Conservation (phyloP, 805 yeast genomes). For the Candida cerambycidarum region DNA sequence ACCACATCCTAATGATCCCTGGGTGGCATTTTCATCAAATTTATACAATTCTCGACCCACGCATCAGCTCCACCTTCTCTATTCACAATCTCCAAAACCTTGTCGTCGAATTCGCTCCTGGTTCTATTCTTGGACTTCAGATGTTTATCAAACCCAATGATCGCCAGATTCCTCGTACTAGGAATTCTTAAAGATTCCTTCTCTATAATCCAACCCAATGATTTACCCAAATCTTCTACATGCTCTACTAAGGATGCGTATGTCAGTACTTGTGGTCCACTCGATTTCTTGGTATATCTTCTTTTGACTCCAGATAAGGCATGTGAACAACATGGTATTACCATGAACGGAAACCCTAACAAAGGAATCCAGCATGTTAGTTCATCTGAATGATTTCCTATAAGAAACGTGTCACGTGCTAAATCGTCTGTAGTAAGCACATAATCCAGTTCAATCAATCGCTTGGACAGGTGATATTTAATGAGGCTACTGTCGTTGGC, state of each 20-base stretch:
- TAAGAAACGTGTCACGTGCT: constrained; percentile 70
- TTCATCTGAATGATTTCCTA: constrained; percentile 95
- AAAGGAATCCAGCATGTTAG: constrained; percentile 94
- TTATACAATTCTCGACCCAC: constrained; percentile 82
- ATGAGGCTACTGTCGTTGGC: constrained; percentile 40
- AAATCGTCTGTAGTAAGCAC: constrained; percentile 62
- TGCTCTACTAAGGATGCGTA: constrained; percentile 87
- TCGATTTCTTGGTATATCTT: constrained; percentile 54
- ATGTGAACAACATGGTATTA: constrained; percentile 95
- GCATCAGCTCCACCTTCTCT: constrained; percentile 89
- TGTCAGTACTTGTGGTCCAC: constrained; percentile 45
- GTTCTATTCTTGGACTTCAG: constrained; percentile 23
- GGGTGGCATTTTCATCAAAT: constrained; percentile 67
- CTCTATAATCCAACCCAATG: constrained; percentile 82
- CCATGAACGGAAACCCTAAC: constrained; percentile 81
- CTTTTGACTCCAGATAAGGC: constrained; percentile 72
- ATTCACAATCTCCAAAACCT: constrained; percentile 59
- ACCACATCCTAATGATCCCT: constrained; percentile 54
- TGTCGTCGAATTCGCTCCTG: constrained; percentile 33
- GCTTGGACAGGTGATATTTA: constrained; percentile 55
- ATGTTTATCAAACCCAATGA: constrained; percentile 58
- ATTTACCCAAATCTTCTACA: constrained; percentile 63
- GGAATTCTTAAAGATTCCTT: constrained; percentile 90
- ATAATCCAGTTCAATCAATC: constrained; percentile 50
- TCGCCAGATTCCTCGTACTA: constrained; percentile 89